Conservation (phyloP, 352 stramenopile species). For the Phytophthora constricta region DNA sequence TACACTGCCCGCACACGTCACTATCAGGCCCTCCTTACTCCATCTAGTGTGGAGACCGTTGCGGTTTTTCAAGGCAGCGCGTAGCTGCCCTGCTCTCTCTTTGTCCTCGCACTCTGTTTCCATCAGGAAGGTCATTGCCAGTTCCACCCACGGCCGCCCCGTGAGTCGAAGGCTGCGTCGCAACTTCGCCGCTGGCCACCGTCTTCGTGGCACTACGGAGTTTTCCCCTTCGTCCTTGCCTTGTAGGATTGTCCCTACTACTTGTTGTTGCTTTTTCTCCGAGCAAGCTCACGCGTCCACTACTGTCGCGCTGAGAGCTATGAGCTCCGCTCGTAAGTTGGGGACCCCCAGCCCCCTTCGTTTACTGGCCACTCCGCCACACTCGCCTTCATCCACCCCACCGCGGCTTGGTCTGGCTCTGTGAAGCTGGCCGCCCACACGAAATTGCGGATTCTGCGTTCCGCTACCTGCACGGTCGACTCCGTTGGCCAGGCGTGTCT, state of each 20-base stretch:
- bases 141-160: background rate
- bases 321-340: background rate
- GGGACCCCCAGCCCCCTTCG: background rate
- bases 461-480: background rate
- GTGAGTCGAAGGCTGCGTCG: background rate
- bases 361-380: background rate
- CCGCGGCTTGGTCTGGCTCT: background rate
- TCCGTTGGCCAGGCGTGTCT: conserved; percentile 2
- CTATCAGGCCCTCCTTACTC: background rate
- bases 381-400: conserved; percentile 2
- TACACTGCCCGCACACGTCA: background rate
- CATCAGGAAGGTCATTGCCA: background rate
- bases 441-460: background rate
- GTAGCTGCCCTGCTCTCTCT: too few relatives aligned
- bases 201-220: background rate
- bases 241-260: background rate
- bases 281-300: background rate
- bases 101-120: background rate
- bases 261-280: background rate
- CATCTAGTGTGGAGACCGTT: background rate
- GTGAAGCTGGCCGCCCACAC: conserved; percentile 3
- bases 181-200: background rate
- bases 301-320: background rate
- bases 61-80: background rate
- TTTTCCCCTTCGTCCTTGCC: background rate